Base-by-base conservation (phyloP, 176 grass and related monocot genomes). In the Lolium multiflorum region DNA sequence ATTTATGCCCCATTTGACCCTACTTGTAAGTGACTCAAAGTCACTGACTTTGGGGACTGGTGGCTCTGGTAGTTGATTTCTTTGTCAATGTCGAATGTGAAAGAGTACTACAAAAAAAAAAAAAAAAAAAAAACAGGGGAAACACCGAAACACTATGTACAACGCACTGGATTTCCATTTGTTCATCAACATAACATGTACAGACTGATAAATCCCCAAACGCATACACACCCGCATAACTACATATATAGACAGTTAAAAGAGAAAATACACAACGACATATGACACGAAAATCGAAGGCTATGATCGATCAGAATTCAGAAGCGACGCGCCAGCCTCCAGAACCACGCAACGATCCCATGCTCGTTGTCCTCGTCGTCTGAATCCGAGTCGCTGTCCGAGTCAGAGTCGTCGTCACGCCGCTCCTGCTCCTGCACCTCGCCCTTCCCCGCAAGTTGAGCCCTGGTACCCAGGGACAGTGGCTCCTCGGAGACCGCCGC, bases 331-430 rank as follows among this genome's bases (percentile, higher is more conserved):
- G 28, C 83, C 90, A 83, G 75, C 47, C 79, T 80, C 87, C 70
- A 80, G 83, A 94, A 74, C 84, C 92, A 85, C 9, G 77, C 74
- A 20, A 84, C 0, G 79, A 92, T 75, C 46, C 89, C 82, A 0
- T 11, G 18, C 25, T 82, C 77, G 35, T 62, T 82, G 11, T 82
- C 86, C 7, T 89, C 89, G 1, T 82, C 87, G 31, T 92, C 87
- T 1, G 92, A 89, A 74, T 90, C 88, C 3, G 47, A 84, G 73
- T 43, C 41, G 41, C 6, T 6, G 10, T 88, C 90, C 0, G 78
- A 85, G 9, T 83, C 74, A 0, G 74, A 77, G 16, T 48, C 74
- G 81, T 84, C 68, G 4, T 37, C 4, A 6, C 51, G 75, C 14
- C 24, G 77, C 43, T 38, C 28, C 68, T 38, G 57, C 37, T 66